Percentiles rank a stretch among this genome's conserved stretches.
Evolutionary conservation across 805 yeast species (phyloP).

Genomic region (Starmera pachycereana): DNA sequence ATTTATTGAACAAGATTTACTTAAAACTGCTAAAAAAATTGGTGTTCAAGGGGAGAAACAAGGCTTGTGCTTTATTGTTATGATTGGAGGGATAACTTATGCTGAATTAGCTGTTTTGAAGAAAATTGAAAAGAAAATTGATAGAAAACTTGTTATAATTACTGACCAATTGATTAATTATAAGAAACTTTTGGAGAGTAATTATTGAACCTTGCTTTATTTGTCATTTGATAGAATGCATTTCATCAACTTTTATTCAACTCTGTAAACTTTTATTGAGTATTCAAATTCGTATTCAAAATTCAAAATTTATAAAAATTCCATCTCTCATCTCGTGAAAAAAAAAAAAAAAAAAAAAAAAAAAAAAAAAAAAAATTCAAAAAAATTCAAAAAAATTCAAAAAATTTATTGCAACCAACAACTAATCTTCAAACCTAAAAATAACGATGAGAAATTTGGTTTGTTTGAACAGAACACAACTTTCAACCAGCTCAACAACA

Average conservation of each 20-base stretch:
- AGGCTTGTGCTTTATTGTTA: constrained; percentile 33
- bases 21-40: constrained; percentile 4
- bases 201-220: constrained; percentile 1
- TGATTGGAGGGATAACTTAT: constrained; percentile 80
- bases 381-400: too few species aligned
- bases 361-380: too few species aligned
- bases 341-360: too few species aligned
- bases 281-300: too few species aligned
- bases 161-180: constrained; percentile 40
- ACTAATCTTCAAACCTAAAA: neutral
- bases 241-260: too few species aligned
- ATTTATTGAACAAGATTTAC: constrained; percentile 18
- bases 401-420: neutral
- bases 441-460: constrained; percentile 36
- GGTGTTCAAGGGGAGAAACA: constrained; percentile 13
- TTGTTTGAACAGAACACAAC: constrained; percentile 42
- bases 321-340: too few species aligned
- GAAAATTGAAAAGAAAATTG: constrained; percentile 38
- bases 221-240: too few species aligned
- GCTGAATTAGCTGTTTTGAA: constrained; percentile 72
- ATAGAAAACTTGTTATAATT: constrained; percentile 26
- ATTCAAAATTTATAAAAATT: too few species aligned
- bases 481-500: constrained; percentile 41
- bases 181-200: constrained; percentile 21
- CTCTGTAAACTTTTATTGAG: too few species aligned